Evolutionary conservation across 257 asterid species (phyloP).

Genomic region (Plantago elongata): DNA sequence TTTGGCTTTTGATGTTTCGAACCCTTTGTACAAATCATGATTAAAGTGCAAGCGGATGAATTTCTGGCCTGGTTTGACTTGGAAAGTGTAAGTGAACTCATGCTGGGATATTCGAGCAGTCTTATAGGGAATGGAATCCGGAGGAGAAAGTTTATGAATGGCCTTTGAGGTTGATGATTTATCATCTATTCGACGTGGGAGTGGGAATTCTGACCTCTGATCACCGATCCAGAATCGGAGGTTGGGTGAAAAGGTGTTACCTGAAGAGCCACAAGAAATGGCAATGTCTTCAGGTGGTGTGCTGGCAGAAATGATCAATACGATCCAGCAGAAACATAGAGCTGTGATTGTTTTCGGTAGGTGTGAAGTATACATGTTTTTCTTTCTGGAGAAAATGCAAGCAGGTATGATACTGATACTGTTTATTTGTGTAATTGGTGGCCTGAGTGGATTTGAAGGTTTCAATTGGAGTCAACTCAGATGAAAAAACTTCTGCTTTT

Average conservation of each 20-base stretch:
- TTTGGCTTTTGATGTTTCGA: conserved; percentile 26
- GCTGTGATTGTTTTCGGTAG: conserved; percentile 13
- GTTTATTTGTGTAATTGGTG: background rate
- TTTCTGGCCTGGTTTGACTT: conserved; percentile 34
- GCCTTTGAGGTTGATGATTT: conserved; percentile 37
- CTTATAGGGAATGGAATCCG: conserved; percentile 26
- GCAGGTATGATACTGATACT: background rate
- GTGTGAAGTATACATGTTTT: conserved; percentile 13
- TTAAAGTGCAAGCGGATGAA: conserved; percentile 45
- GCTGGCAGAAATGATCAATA: conserved; percentile 21
- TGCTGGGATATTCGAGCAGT: conserved; percentile 35
- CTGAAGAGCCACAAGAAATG: conserved; percentile 54
- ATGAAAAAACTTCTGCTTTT: background rate
- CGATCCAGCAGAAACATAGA: conserved; percentile 21
- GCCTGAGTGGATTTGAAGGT: background rate
- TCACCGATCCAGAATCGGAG: conserved; percentile 58
- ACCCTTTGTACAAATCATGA: conserved; percentile 30
- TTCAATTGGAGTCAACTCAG: background rate
- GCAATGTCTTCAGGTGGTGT: conserved; percentile 26
- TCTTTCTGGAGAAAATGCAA: background rate
- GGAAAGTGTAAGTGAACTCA: conserved; percentile 29
- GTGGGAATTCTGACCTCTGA: conserved; percentile 20
- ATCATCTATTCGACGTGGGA: conserved; percentile 23
- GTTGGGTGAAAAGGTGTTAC: conserved; percentile 28
- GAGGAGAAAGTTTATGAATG: conserved; percentile 12